Conservation (phyloP, 345 rosid genomes). For the Eucalyptus paniculata region DNA sequence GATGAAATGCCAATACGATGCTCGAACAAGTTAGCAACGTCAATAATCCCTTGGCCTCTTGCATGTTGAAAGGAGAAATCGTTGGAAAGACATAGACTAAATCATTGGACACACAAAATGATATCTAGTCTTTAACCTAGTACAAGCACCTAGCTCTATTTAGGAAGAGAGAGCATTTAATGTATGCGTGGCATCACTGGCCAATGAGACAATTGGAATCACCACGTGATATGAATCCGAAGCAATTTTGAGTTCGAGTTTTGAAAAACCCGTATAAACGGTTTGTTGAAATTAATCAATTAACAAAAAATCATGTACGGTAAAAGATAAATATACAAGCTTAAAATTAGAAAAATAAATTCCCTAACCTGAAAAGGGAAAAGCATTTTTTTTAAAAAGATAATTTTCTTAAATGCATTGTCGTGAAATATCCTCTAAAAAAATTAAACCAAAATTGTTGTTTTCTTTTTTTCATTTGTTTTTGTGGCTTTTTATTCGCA, state of each 20-base stretch:
- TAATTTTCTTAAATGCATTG: background rate
- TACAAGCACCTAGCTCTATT: background rate
- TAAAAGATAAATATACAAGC: background rate
- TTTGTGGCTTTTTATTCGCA: background rate
- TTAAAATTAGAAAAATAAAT: no score
- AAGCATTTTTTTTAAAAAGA: background rate
- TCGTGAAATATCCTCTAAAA: background rate
- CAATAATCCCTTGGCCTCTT: background rate
- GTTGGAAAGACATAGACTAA: background rate
- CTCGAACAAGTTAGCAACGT: background rate
- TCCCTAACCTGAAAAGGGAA: background rate
- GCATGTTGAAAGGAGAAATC: background rate
- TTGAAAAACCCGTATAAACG: background rate
- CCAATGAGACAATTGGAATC: background rate
- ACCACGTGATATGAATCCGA: background rate
- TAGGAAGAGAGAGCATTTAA: background rate
- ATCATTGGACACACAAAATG: accelerated
- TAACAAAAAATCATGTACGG: background rate
- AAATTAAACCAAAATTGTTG: accelerated
- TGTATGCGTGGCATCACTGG: background rate
- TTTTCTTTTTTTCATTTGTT: background rate
- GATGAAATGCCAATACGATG: accelerated
- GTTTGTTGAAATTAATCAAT: no score
- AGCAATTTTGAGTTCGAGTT: background rate
- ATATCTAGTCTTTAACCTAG: background rate